phyloP scores from a whole-genome alignment of 345 rosid genomes.

The Syzygium aqueum region DNA sequence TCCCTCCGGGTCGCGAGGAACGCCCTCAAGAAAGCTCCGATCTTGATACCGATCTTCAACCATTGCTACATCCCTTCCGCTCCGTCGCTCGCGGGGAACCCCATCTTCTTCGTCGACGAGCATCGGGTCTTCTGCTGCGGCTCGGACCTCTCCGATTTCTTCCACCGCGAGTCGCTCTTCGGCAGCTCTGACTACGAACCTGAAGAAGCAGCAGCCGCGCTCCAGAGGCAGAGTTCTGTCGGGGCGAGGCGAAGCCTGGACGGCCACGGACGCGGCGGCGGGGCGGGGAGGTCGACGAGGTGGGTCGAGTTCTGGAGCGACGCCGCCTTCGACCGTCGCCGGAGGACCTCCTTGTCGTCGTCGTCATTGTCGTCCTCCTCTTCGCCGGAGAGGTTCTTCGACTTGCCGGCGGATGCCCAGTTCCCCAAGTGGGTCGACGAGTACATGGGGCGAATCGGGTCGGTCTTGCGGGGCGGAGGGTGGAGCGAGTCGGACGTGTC shows the following conservation, averaged over 20 bases:
- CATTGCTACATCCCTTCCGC: slow-evolving; percentile 90
- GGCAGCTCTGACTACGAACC: slow-evolving; percentile 40
- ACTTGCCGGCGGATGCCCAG: slow-evolving; percentile 44
- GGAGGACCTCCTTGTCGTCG: slow-evolving; percentile 28
- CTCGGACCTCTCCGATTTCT: slow-evolving; percentile 81
- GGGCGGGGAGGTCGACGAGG: slow-evolving; percentile 49
- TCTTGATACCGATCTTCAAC: slow-evolving; percentile 79
- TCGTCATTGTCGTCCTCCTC: slow-evolving; percentile 38
- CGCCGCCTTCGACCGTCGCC: slow-evolving; percentile 61
- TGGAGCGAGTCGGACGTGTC: slow-evolving; percentile 75
- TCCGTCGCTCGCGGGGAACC: slow-evolving; percentile 91
- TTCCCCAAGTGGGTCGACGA: slow-evolving; percentile 80
- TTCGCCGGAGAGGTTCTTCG: slow-evolving; percentile 72
- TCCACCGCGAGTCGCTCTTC: slow-evolving; percentile 71
- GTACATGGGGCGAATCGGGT: slow-evolving; percentile 64
- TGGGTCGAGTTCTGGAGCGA: slow-evolving; percentile 99
- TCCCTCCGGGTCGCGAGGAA: slow-evolving; percentile 79
- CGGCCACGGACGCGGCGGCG: slow-evolving; percentile 43
- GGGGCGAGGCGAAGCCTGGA: slow-evolving; percentile 63
- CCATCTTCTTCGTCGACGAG: slow-evolving; percentile 86
- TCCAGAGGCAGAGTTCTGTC: slow-evolving; percentile 54
- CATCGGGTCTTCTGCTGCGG: slow-evolving; percentile 89
- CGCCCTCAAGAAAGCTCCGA: slow-evolving; percentile 83
- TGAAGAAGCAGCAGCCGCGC: not conserved
- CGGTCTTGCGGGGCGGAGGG: slow-evolving; percentile 75